These are phyloP conservation scores for Macrolepiota dolichaula DNA, from an alignment of 768 basidiomycete species.

Conservation along the genomic window DNA sequence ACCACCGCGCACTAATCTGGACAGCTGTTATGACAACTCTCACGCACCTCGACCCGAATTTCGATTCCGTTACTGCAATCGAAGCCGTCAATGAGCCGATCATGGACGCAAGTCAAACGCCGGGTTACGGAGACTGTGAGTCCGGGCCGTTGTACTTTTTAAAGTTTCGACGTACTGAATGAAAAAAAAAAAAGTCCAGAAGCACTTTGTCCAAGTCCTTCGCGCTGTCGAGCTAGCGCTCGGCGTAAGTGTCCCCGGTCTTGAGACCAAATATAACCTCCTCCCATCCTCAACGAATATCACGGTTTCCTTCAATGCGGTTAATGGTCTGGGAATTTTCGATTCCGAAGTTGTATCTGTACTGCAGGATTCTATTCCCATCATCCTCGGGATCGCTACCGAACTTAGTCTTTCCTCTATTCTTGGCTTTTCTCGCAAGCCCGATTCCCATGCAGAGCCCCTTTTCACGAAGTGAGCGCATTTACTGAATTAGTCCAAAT, in stretches of 20 bases:
- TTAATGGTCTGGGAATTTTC: constrained; percentile 17
- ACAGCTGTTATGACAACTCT: constrained; percentile 75
- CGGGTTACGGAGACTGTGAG: constrained; percentile 68
- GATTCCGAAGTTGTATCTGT: constrained; percentile 26
- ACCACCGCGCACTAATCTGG: constrained; percentile 78
- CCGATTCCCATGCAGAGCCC: constrained; percentile 1
- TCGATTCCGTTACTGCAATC: constrained; percentile 63
- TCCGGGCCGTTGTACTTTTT: not conserved
- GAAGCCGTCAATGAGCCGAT: constrained; percentile 80
- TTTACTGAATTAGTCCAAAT: not conserved
- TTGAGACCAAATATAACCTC: constrained; percentile 18
- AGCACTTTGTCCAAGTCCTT: constrained; percentile 64
- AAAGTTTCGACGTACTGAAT: not conserved
- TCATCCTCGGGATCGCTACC: constrained; percentile 27
- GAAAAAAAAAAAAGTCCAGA: constrained; percentile 46
- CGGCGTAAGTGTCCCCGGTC: constrained; percentile 45
- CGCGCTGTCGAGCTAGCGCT: constrained; percentile 62
- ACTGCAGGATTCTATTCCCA: constrained; percentile 33
- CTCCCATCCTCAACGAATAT: constrained; percentile 18
- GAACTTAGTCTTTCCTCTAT: constrained; percentile 22
- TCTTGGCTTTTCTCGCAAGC: constrained; percentile 14
- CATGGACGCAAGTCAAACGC: constrained; percentile 66
- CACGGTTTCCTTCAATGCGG: constrained; percentile 22
- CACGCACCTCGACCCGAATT: constrained; percentile 65
- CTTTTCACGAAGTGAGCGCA: constrained; percentile 35